Evolutionary conservation across 768 basidiomycete genomes (phyloP).

Genomic region (Russula earlei): DNA sequence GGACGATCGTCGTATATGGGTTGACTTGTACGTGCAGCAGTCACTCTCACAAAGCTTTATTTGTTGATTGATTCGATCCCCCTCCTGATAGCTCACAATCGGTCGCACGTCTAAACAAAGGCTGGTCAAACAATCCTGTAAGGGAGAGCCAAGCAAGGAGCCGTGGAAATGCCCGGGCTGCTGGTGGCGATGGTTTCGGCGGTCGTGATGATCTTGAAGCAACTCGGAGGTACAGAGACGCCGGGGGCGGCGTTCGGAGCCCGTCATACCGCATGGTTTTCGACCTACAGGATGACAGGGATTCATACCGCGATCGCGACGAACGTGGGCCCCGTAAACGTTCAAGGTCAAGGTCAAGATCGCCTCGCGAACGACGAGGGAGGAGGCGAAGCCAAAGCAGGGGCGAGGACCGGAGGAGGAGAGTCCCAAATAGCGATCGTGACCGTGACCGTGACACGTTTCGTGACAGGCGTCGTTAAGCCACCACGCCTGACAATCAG

Average conservation of each 20-base stretch:
- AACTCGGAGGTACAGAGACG: constrained; percentile 58
- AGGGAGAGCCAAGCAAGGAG: constrained; percentile 35
- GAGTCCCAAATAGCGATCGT: constrained; percentile 3
- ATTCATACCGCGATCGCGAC: constrained; percentile 1
- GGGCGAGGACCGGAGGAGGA: constrained; percentile 1
- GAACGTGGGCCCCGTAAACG: constrained; percentile 29
- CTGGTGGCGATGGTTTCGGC: constrained; percentile 42
- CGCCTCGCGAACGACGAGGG: constrained; percentile 30
- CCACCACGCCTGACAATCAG: too few relatives aligned
- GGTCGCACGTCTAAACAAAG: constrained; percentile 74
- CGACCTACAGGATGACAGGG: constrained; percentile 41
- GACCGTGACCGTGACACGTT: constrained; percentile 3
- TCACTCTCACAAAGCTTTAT: not conserved
- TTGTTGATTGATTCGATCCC: constrained; percentile 20
- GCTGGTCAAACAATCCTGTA: constrained; percentile 71
- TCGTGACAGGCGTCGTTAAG: constrained; percentile 7
- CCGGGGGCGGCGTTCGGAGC: constrained; percentile 24
- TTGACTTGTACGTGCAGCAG: constrained; percentile 75
- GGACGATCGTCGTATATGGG: constrained; percentile 97
- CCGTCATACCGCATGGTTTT: constrained; percentile 74
- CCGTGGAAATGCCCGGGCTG: constrained; percentile 20
- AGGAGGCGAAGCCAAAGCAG: constrained; percentile 41
- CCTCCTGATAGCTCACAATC: constrained; percentile 67
- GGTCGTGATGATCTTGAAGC: constrained; percentile 69
- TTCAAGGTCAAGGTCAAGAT: constrained; percentile 13